Evolutionary conservation across 768 basidiomycete genomes (phyloP).

Genomic region (Auriscalpium vulgare): DNA sequence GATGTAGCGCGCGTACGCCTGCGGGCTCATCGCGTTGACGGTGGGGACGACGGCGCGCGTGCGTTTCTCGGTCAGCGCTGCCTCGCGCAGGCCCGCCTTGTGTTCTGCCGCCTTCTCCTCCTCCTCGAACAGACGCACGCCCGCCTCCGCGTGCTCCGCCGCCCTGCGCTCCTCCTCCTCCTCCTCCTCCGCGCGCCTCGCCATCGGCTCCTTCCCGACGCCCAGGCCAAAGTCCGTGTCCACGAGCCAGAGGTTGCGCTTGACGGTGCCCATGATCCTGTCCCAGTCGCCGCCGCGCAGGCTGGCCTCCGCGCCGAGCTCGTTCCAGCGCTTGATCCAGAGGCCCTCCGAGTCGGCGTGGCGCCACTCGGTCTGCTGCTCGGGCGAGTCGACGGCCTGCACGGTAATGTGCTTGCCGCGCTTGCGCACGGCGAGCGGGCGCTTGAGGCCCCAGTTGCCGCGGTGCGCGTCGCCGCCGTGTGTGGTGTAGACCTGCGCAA

Average conservation of each 20-base stretch:
- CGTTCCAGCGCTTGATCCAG: constrained; percentile 60
- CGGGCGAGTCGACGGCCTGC: constrained; percentile 57
- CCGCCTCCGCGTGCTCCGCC: background rate
- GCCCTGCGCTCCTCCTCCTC: constrained; percentile 6
- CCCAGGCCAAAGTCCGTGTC: constrained; percentile 38
- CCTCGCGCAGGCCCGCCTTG: background rate
- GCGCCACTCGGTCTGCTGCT: constrained; percentile 75
- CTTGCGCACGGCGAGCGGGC: constrained; percentile 62
- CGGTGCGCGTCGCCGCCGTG: constrained; percentile 62
- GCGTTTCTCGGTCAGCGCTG: background rate
- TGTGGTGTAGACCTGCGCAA: constrained; percentile 72
- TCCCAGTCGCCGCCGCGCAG: constrained; percentile 30
- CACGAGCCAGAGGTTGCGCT: constrained; percentile 23
- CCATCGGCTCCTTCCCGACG: background rate
- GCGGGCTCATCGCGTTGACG: constrained; percentile 50
- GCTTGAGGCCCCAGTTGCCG: constrained; percentile 83
- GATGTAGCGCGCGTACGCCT: constrained; percentile 53
- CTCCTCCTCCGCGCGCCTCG: background rate
- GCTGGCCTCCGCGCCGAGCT: constrained; percentile 39
- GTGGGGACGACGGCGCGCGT: constrained; percentile 35
- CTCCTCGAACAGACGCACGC: background rate
- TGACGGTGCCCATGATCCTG: constrained; percentile 28
- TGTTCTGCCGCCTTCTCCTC: background rate
- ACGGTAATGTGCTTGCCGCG: constrained; percentile 60
- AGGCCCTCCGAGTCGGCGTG: constrained; percentile 57